Percentiles rank a stretch among this genome's conserved stretches.
Evolutionary conservation across 1,284 basidiomycete genomes (phyloP).

Genomic region (Cystobasidium slooffiae): DNA sequence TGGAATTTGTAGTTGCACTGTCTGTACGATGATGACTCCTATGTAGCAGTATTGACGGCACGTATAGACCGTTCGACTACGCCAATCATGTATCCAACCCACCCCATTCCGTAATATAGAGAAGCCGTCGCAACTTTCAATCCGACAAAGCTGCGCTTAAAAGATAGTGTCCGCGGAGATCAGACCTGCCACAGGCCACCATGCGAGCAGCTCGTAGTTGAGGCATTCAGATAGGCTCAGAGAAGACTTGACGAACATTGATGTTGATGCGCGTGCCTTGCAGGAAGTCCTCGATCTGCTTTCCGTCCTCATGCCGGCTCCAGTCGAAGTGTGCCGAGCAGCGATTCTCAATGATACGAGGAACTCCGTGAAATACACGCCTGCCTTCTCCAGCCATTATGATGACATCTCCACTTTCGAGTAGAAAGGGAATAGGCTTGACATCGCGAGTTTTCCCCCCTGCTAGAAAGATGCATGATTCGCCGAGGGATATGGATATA

Average conservation of each 20-base stretch:
- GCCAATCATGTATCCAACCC: no score
- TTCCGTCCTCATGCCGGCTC: constrained; percentile 58
- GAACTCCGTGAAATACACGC: constrained; percentile 78
- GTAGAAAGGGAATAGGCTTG: constrained; percentile 75
- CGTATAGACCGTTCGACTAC: neutral
- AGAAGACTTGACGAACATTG: constrained; percentile 78
- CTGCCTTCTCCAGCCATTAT: constrained; percentile 86
- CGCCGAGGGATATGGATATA: constrained; percentile 89
- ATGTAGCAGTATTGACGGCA: neutral
- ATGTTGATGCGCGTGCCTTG: constrained; percentile 76
- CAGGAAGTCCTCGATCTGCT: constrained; percentile 68
- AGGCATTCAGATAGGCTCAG: neutral
- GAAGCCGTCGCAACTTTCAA: no score
- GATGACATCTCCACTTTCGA: constrained; percentile 85
- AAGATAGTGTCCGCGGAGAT: no score
- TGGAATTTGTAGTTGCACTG: constrained; percentile 62
- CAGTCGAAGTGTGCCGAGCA: constrained; percentile 1
- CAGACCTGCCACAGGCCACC: no score
- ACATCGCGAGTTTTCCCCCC: constrained; percentile 75
- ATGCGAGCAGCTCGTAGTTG: no score
- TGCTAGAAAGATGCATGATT: constrained; percentile 84
- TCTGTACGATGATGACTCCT: neutral
- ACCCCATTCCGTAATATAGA: no score
- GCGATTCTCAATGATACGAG: neutral
- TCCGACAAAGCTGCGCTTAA: no score